phyloP scores from a whole-genome alignment of 257 asterid species.

The Verbena officinalis region DNA sequence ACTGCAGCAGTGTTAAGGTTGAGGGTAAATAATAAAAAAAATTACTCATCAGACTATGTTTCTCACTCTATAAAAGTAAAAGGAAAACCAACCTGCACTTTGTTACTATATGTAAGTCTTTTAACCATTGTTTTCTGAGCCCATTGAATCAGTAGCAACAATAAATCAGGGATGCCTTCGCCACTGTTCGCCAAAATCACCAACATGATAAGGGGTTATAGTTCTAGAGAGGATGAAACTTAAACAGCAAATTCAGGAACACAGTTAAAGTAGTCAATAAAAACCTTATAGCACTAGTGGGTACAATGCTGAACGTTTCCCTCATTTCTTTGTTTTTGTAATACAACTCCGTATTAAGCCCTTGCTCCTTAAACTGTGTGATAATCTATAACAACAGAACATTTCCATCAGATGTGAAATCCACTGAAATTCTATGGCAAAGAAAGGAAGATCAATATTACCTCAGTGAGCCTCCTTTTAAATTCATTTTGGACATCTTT shows the following conservation, averaged over 20 bases:
- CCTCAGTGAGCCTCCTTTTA: conserved; percentile 75
- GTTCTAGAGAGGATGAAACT: not conserved
- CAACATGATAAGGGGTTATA: conserved; percentile 23
- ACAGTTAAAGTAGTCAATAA: conserved; percentile 21
- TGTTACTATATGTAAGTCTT: conserved; percentile 81
- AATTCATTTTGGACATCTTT: conserved; percentile 75
- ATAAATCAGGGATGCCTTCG: conserved; percentile 90
- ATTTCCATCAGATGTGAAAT: conserved; percentile 30
- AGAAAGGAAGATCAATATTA: conserved; percentile 30
- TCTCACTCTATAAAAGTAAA: conserved; percentile 23
- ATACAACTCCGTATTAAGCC: conserved; percentile 88
- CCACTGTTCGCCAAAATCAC: conserved; percentile 57
- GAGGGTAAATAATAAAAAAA: conserved; percentile 32
- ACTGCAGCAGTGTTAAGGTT: conserved; percentile 61
- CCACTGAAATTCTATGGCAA: conserved; percentile 18
- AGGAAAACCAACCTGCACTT: conserved; percentile 71
- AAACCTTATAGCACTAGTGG: conserved; percentile 98
- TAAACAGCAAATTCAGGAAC: conserved; percentile 19
- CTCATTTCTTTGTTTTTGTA: conserved; percentile 88
- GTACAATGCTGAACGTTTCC: conserved; percentile 84
- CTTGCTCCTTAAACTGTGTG: conserved; percentile 89
- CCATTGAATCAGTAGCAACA: conserved; percentile 85
- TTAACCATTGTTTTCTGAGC: conserved; percentile 82
- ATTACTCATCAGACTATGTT: not conserved
- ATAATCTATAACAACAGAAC: conserved; percentile 50